These are phyloP conservation scores for Endoconidiophora polonica DNA, from an alignment of 2,329 filamentous ascomycete species.

Conservation along the genomic window DNA sequence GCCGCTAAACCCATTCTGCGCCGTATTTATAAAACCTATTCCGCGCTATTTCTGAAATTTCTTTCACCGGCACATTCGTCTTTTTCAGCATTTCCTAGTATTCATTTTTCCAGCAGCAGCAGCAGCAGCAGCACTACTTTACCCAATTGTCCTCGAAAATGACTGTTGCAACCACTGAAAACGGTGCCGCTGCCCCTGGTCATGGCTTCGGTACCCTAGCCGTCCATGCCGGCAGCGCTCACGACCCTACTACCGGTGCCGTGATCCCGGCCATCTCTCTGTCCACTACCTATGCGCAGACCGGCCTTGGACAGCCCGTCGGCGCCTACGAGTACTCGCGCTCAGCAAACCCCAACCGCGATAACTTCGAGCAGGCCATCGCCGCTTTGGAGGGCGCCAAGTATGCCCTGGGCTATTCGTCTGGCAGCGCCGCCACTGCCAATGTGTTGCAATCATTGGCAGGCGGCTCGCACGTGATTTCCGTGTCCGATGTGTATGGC, in stretches of 20 bases:
- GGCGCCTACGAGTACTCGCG: conserved; percentile 87
- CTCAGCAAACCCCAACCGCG: conserved; percentile 84
- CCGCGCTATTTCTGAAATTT: neutral
- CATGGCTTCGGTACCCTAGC: conserved; percentile 83
- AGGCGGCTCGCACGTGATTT: conserved; percentile 82
- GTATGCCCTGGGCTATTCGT: conserved; percentile 86
- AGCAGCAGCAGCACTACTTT: neutral
- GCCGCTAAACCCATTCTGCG: neutral
- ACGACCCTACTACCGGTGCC: conserved; percentile 81
- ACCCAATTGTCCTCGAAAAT: neutral
- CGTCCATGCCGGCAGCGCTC: conserved; percentile 81
- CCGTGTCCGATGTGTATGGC: conserved; percentile 93
- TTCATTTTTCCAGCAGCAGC: neutral
- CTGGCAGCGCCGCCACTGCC: conserved; percentile 84
- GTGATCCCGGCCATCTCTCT: conserved; percentile 95
- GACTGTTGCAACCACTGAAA: conserved; percentile 14
- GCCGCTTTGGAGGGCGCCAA: conserved; percentile 85
- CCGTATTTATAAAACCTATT: neutral
- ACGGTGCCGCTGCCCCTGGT: conserved; percentile 39
- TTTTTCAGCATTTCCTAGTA: neutral
- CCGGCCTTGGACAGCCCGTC: conserved; percentile 68
- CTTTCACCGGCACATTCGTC: neutral
- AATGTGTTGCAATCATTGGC: conserved; percentile 86
- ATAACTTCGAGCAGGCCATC: conserved; percentile 84
- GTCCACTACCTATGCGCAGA: conserved; percentile 92